Evolutionary conservation across 257 asterid species (phyloP), one percentile per base, ranked within the genome.

Genomic region (Capsicum pubescens): DNA sequence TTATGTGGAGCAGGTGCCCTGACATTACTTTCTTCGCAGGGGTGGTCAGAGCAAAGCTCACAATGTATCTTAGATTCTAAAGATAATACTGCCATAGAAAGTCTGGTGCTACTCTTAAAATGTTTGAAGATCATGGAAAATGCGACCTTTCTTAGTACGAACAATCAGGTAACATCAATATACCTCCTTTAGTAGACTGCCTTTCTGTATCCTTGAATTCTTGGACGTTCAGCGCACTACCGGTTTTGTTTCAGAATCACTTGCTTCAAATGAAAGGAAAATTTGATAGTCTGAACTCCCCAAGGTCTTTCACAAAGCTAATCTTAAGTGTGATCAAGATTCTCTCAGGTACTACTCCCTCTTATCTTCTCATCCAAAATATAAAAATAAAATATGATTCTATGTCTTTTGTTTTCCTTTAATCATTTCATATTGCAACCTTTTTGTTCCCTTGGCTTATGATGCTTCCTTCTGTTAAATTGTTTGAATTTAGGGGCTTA

Each of bases 71-170:
- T 82, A 69, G 91, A 87, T 66, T 80, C 82, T 60, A 91, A 89
- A 59, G 90, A 90, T 85, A 81, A 60, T 86, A 67, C 15, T 16
- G 92, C 86, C 81, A 83, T 88, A 32, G 95, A 92, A 84, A 90
- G 95, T 89, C 82, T 94, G 59, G 87, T 90, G 80, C 84, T 92
- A 86, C 94, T 92, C 81, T 86, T 94, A 87, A 94, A 90, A 87
- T 94, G 97, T 87, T 88, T 94, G 84, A 92, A 91, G 87, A 90
- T 92, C 83, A 94, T 92, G 98, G 98, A 94, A 89, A 94, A 94
- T 82, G 90, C 95, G 63, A 90, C 98, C 57, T 94, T 92, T 87
- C 94, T 92, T 76, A 94, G 98, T 87, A 85, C 85, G 84, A 92
- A 91, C 74, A 94, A 90, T 84, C 98, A 94, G 97, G 98, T 92